Conservation (phyloP, 306 rosid genomes). For the Canavalia gladiata region DNA sequence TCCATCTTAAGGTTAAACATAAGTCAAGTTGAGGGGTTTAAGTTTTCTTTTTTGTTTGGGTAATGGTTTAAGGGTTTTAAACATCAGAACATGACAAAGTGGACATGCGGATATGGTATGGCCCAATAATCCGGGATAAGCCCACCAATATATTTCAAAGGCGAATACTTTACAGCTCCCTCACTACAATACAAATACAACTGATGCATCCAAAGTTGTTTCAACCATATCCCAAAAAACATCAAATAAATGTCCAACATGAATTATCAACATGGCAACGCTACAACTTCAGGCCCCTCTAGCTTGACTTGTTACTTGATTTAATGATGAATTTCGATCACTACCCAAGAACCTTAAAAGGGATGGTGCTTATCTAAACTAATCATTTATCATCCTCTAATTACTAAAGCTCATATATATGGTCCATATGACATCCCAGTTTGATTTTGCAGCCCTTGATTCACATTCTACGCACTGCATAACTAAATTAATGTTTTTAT, state of each 20-base stretch:
- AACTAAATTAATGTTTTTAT: too few relatives aligned
- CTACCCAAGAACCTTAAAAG: neutral
- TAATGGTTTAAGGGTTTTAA: too few relatives aligned
- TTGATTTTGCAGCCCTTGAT: neutral
- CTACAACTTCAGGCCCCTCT: neutral
- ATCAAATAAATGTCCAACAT: neutral
- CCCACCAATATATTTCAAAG: neutral
- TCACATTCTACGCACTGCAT: too few relatives aligned
- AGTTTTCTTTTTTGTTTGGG: too few relatives aligned
- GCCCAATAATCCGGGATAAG: neutral
- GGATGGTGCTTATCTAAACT: slow-evolving; percentile 10
- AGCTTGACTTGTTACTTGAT: neutral
- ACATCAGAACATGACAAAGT: neutral
- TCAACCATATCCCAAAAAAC: neutral
- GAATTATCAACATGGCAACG: neutral
- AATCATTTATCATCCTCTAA: slow-evolving; percentile 12
- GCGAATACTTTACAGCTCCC: neutral
- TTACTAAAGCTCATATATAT: neutral
- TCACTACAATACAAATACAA: neutral
- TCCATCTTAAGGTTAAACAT: too few relatives aligned
- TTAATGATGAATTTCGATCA: neutral
- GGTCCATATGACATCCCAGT: neutral
- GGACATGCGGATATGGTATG: neutral
- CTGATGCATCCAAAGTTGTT: neutral
- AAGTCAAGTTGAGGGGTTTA: too few relatives aligned